phyloP scores from a whole-genome alignment of 2,329 filamentous ascomycete genomes.

The Lecanosticta acicola region DNA sequence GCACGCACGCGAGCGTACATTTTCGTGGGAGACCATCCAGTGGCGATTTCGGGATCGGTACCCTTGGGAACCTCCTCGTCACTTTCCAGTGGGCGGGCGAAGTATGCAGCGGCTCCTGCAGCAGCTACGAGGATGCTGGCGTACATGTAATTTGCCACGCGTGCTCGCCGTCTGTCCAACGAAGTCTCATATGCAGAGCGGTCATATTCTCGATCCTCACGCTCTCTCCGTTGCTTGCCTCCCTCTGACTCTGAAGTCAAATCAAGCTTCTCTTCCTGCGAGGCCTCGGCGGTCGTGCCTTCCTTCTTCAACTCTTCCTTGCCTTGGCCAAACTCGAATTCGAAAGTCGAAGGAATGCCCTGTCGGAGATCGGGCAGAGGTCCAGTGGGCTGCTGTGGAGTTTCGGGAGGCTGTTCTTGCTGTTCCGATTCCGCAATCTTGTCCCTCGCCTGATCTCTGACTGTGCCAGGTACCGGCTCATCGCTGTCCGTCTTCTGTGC shows the following conservation, averaged over 20 bases:
- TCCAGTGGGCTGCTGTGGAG: slow-evolving; percentile 36
- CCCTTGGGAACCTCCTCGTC: slow-evolving; percentile 63
- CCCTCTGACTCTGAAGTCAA: slow-evolving; percentile 31
- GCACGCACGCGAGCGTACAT: slow-evolving; percentile 79
- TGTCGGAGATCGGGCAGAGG: slow-evolving; percentile 87
- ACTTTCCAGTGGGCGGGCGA: slow-evolving; percentile 77
- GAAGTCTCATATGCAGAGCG: slow-evolving; percentile 86
- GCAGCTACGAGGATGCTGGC: slow-evolving; percentile 52
- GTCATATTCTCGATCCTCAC: slow-evolving; percentile 61
- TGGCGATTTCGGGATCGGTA: slow-evolving; percentile 57
- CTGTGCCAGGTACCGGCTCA: slow-evolving; percentile 24
- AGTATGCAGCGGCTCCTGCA: slow-evolving; percentile 60
- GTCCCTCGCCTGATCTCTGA: slow-evolving; percentile 24
- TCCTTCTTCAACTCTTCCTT: slow-evolving; percentile 28
- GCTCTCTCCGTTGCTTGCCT: slow-evolving; percentile 24
- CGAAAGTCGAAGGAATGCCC: slow-evolving; percentile 87
- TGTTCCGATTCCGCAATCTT: slow-evolving; percentile 26
- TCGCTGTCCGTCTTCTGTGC: slow-evolving; percentile 28
- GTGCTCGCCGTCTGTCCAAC: slow-evolving; percentile 72
- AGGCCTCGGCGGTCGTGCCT: slow-evolving; percentile 24
- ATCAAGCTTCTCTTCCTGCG: slow-evolving; percentile 22
- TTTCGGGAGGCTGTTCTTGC: slow-evolving; percentile 13
- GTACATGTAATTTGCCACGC: slow-evolving; percentile 71
- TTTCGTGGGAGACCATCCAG: slow-evolving; percentile 67
- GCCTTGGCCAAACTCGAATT: slow-evolving; percentile 59